Percentiles rank a stretch among this genome's conserved stretches.
Conservation (phyloP, 2,329 filamentous ascomycete species). For the Zalaria sp. region DNA sequence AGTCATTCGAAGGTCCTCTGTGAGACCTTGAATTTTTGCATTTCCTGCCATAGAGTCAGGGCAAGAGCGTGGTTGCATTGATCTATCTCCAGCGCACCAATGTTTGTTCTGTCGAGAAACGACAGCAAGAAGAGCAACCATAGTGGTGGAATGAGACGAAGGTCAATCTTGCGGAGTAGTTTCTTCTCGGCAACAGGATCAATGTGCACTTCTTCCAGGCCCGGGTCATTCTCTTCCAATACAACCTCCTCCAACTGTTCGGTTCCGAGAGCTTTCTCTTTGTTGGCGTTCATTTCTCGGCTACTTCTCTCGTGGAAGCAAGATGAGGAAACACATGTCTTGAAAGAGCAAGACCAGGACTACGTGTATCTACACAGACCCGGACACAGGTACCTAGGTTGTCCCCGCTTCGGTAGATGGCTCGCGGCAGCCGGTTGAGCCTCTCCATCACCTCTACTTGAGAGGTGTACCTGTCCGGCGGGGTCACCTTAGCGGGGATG, state of each 20-base stretch:
- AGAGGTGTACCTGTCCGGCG: too few species aligned
- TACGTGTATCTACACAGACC: too few species aligned
- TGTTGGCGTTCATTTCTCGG: neutral
- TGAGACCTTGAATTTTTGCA: conserved; percentile 23
- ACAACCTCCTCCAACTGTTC: neutral
- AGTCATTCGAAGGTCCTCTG: conserved; percentile 22
- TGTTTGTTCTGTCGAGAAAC: conserved; percentile 31
- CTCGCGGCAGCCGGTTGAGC: too few species aligned
- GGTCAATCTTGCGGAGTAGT: conserved; percentile 33
- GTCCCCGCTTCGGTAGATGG: too few species aligned
- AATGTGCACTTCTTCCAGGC: neutral
- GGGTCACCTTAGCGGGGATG: too few species aligned
- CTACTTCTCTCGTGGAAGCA: neutral
- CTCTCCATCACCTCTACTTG: too few species aligned
- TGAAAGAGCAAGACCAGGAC: neutral
- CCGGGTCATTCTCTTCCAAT: neutral
- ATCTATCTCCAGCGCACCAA: conserved; percentile 9
- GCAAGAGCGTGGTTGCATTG: conserved; percentile 12
- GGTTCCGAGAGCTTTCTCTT: neutral
- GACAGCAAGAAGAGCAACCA: conserved; percentile 30
- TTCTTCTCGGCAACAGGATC: conserved; percentile 22
- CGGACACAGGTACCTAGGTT: too few species aligned
- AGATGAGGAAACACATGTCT: neutral
- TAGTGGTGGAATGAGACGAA: conserved; percentile 34
- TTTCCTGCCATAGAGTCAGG: conserved; percentile 31